These are phyloP conservation scores for Lathyrus tuberosus DNA, from an alignment of 306 rosid genomes.

Conservation along the genomic window DNA sequence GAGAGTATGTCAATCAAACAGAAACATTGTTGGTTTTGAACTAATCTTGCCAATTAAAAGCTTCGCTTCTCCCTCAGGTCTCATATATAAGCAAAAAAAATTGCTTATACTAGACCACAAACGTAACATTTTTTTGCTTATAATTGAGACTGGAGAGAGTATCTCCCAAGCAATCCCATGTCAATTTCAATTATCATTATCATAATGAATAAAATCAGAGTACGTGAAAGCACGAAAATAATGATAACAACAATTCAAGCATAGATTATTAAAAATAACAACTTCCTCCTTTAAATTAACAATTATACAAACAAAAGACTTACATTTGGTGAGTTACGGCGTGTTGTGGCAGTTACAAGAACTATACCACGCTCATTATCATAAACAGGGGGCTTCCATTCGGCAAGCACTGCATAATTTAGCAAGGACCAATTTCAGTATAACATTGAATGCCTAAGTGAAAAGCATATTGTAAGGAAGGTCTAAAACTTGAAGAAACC, in stretches of 20 bases:
- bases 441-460: constrained; percentile 1
- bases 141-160: neutral
- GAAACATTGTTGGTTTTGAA: constrained; percentile 4
- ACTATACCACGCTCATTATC: constrained; percentile 32
- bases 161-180: constrained; percentile 12
- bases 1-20: neutral
- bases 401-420: constrained; percentile 43
- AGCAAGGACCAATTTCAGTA: constrained; percentile 24
- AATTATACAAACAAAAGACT: constrained; percentile 24
- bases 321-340: constrained; percentile 37
- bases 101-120: too few species aligned
- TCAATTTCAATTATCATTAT: constrained; percentile 5
- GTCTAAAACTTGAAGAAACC: too few species aligned
- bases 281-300: neutral
- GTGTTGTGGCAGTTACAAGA: constrained; percentile 36
- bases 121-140: neutral
- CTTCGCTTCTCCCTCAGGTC: neutral
- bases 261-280: neutral
- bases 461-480: neutral
- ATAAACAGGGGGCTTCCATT: constrained; percentile 40
- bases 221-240: neutral
- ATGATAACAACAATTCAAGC: neutral
- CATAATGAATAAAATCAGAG: neutral
- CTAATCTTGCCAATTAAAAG: constrained; percentile 7
- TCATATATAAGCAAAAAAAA: neutral